Evolutionary conservation across 495 filamentous ascomycete genomes (phyloP).

Genomic region (Parmelia sp.): DNA sequence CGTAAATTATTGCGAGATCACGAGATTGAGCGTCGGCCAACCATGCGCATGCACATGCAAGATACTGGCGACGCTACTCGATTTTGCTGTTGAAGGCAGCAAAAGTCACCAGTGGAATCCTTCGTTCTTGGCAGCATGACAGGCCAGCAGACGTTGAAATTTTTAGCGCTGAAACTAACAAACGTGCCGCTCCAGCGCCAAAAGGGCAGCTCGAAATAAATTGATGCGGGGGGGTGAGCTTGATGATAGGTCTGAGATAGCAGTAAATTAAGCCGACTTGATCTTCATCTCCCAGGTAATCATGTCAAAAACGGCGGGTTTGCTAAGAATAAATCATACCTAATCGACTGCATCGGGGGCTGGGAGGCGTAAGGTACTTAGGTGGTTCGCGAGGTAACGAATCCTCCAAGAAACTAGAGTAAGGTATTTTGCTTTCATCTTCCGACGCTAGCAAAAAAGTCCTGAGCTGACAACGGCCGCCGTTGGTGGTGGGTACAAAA

Average conservation of each 20-base stretch:
- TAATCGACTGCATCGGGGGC: not conserved
- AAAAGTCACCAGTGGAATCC: not conserved
- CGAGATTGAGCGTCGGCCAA: constrained; percentile 4
- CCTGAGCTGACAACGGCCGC: not conserved
- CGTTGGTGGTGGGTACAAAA: not conserved
- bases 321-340: constrained; percentile 13
- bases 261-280: constrained; percentile 10
- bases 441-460: not conserved
- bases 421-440: constrained; percentile 12
- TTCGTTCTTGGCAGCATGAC: constrained; percentile 2
- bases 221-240: not conserved
- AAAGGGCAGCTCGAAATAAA: constrained; percentile 1
- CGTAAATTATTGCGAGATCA: constrained; percentile 6
- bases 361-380: too few species aligned
- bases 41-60: not conserved
- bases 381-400: not conserved
- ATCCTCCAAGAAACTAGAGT: not conserved
- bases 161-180: not conserved
- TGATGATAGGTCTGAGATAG: constrained; percentile 2
- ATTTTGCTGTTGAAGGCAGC: not conserved
- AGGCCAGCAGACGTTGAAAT: constrained; percentile 5
- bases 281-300: not conserved
- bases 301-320: not conserved
- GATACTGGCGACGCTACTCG: constrained; percentile 4
- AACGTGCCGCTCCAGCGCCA: constrained; percentile 9